Evolutionary conservation across 345 rosid species (phyloP).

Genomic region (Salix koriyanagi): DNA sequence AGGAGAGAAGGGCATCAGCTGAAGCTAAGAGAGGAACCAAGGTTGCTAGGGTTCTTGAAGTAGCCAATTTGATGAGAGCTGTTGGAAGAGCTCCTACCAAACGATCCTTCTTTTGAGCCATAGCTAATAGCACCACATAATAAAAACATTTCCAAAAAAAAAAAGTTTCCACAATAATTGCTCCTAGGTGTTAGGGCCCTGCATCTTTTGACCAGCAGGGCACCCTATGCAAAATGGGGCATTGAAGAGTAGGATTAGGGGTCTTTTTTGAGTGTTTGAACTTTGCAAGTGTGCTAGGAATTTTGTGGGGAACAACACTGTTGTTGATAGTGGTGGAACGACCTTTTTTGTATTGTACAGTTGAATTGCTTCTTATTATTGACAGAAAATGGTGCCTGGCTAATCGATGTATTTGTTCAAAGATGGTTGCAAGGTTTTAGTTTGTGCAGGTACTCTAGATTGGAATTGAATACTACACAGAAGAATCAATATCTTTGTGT

Average conservation of each 20-base stretch:
- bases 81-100: conserved; percentile 83
- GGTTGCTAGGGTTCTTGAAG: conserved; percentile 64
- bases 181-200: neutral
- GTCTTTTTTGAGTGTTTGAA: neutral
- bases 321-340: conserved; percentile 1
- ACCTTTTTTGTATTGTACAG: conserved; percentile 9
- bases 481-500: neutral
- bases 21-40: conserved; percentile 81
- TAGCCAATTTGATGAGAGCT: conserved; percentile 88
- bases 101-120: conserved; percentile 61
- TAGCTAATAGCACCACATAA: neutral
- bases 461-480: neutral
- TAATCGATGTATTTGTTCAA: neutral
- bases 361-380: neutral
- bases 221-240: conserved; percentile 5
- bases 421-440: neutral
- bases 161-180: neutral
- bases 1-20: conserved; percentile 86
- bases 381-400: neutral
- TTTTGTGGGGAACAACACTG: conserved; percentile 1
- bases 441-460: neutral
- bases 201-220: conserved; percentile 16
- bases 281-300: conserved; percentile 2
- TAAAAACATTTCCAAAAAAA: neutral
- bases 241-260: neutral